Evolutionary conservation across 1,284 basidiomycete species (phyloP).

Genomic region (Neotropicomus parvogracilis): DNA sequence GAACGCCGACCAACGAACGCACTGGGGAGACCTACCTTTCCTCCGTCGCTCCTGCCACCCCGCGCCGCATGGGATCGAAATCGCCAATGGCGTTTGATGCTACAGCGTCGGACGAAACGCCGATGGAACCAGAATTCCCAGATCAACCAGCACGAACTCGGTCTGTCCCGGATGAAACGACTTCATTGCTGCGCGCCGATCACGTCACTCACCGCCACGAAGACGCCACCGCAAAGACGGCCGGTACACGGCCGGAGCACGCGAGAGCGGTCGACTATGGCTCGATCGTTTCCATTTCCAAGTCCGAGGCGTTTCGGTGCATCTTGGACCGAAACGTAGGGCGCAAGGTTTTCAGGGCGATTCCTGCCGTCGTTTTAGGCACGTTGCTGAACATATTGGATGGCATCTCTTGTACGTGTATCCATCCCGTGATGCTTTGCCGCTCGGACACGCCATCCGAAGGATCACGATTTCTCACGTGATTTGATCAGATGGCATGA

Average conservation of each 20-base stretch:
- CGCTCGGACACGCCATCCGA: not conserved
- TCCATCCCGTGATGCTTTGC: constrained; percentile 8
- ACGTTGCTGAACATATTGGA: constrained; percentile 90
- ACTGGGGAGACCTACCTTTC: constrained; percentile 6
- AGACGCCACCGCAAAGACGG: too few species aligned
- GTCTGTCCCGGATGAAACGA: constrained; percentile 20
- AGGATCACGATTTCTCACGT: constrained; percentile 8
- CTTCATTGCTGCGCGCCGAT: constrained; percentile 19
- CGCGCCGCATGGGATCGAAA: not conserved
- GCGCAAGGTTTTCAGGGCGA: constrained; percentile 42
- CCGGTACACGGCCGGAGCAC: constrained; percentile 11
- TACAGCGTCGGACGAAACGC: not conserved
- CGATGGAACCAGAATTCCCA: not conserved
- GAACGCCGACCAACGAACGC: constrained; percentile 25
- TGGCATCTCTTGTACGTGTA: constrained; percentile 78
- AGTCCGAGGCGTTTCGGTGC: constrained; percentile 10
- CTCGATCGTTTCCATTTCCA: constrained; percentile 9
- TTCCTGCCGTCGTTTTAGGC: constrained; percentile 87
- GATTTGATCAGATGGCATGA: constrained; percentile 65
- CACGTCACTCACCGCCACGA: constrained; percentile 9
- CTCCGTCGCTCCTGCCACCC: not conserved
- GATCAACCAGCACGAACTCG: constrained; percentile 3
- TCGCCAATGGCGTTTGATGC: not conserved
- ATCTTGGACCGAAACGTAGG: constrained; percentile 20
- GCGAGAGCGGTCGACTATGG: constrained; percentile 16